Percentiles rank a stretch among this genome's conserved stretches.
Evolutionary conservation across 495 filamentous ascomycete genomes (phyloP).

Genomic region (Penicillium fimorum): DNA sequence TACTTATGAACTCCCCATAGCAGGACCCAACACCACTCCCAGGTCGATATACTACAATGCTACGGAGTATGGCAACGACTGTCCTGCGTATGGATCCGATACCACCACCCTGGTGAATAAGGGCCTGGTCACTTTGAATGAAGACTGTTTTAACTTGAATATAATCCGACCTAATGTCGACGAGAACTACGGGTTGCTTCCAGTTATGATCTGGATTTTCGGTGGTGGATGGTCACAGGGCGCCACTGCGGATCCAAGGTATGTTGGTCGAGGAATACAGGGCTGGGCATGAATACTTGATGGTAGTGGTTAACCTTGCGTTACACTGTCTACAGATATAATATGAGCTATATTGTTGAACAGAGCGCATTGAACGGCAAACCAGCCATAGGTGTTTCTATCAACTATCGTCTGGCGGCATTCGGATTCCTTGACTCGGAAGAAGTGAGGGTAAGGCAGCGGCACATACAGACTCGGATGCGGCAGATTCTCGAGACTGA

Average conservation of each 20-base stretch:
- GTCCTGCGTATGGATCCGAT: constrained; percentile 39
- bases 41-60: constrained; percentile 32
- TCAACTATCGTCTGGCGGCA: constrained; percentile 72
- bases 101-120: constrained; percentile 23
- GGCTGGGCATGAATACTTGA: not conserved
- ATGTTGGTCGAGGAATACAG: constrained; percentile 13
- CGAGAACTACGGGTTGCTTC: constrained; percentile 44
- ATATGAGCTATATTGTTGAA: constrained; percentile 38
- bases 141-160: constrained; percentile 67
- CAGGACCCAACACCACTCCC: not conserved
- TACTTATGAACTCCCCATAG: constrained; percentile 6
- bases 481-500: not conserved
- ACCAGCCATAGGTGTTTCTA: constrained; percentile 66
- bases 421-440: constrained; percentile 66
- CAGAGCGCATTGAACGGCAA: constrained; percentile 45
- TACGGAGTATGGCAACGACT: constrained; percentile 37
- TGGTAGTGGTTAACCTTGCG: not conserved
- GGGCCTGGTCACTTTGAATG: constrained; percentile 36
- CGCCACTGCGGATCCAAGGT: constrained; percentile 39
- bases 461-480: not conserved
- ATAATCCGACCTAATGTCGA: constrained; percentile 51
- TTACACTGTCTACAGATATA: constrained; percentile 23
- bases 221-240: constrained; percentile 55
- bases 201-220: constrained; percentile 66
- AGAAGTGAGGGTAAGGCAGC: constrained; percentile 35